These are phyloP conservation scores for Mrakia frigida DNA, from an alignment of 768 basidiomycete genomes.

Conservation along the genomic window DNA sequence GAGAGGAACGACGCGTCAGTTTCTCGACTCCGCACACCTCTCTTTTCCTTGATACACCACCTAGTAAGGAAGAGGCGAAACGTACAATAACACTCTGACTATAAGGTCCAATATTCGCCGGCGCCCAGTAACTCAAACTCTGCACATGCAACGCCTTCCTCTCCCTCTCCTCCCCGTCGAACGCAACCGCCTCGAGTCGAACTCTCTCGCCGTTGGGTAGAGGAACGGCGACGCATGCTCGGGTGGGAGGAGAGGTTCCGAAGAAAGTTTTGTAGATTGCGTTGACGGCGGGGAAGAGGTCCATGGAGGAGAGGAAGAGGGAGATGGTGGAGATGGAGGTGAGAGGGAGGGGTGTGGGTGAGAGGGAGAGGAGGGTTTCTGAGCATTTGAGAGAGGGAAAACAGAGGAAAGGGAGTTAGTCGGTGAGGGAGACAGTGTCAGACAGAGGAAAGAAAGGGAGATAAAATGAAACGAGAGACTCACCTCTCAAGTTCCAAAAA, in stretches of 20 bases:
- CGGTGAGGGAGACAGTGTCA: background rate
- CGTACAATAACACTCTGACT: constrained; percentile 82
- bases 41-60: no score
- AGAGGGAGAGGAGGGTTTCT: constrained; percentile 18
- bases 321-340: constrained; percentile 70
- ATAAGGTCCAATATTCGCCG: constrained; percentile 98
- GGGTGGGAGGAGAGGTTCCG: constrained; percentile 82
- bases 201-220: constrained; percentile 58
- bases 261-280: constrained; percentile 72
- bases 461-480: constrained; percentile 29
- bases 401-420: background rate
- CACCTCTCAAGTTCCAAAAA: constrained; percentile 63
- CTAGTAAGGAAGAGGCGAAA: constrained; percentile 33
- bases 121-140: constrained; percentile 95
- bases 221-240: constrained; percentile 84
- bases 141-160: constrained; percentile 71
- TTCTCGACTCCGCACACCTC: no score
- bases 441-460: background rate
- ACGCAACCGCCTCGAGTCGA: constrained; percentile 77
- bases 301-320: constrained; percentile 70
- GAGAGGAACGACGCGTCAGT: background rate
- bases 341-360: constrained; percentile 57
- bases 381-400: constrained; percentile 1
- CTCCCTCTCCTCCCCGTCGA: constrained; percentile 42
- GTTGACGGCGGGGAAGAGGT: constrained; percentile 72